Evolutionary conservation across 768 basidiomycete genomes (phyloP), one percentile per base, ranked within the genome.

Genomic region (Lactarius vividus): DNA sequence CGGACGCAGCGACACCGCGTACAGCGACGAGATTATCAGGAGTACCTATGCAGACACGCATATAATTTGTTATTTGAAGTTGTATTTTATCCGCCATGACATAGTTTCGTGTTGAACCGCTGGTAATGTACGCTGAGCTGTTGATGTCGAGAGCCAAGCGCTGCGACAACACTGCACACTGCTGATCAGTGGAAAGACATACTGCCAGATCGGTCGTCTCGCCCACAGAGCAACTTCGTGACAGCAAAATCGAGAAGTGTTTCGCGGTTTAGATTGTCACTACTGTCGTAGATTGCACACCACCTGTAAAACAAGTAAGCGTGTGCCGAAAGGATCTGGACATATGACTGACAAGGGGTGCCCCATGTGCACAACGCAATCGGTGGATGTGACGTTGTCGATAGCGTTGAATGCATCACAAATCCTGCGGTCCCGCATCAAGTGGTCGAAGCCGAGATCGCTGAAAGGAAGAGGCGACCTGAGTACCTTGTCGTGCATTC

Each of bases 391-490:
- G 23, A 49, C 61, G 2, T 53, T 15, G 1, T 62, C 23, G 2
- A 55, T 33, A 13, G 61, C 40, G 39, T n/a, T 39, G 29, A 18
- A 62, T n/a, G 31, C 16, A 8, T 40, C 26, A 20, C 37, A 39
- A 31, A 62, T 18, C 20, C 23, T 62, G 37, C 28, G 49, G n/a
- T 26, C 5, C 2, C 18, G 4, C 61, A 62, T 61, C 4, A 54
- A 15, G 3, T 61, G 37, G 61, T 61, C 61, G 26, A 61, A 61
- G 2, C 49, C 52, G 9, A 62, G 26, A 8, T 39, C 37, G 15
- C 37, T 39, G 37, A 39, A 39, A 4, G 37, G 37, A 39, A 39
- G 37, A 39, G 37, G 15, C 15, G 1, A 15, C 15, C 37, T 39
- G 37, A 39, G 2, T 13, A 4, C 1, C 37, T 13, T 13, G 1